Evolutionary conservation across 495 filamentous ascomycete genomes (phyloP).

Genomic region (Oidiodendron maius): DNA sequence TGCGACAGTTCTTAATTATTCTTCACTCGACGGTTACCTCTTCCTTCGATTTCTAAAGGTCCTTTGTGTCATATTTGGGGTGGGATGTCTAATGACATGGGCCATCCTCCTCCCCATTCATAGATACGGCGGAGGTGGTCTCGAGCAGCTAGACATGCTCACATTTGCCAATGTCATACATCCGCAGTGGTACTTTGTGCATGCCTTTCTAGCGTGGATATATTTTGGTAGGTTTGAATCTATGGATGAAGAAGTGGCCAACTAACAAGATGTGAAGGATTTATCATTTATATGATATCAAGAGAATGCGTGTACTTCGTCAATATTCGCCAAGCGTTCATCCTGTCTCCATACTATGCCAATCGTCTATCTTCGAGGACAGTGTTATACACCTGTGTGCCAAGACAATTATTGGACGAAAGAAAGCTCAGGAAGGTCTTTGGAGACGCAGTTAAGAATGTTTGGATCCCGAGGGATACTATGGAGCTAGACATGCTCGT

Average conservation of each 20-base stretch:
- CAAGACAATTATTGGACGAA: constrained; percentile 64
- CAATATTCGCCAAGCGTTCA: constrained; percentile 91
- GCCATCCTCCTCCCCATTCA: constrained; percentile 84
- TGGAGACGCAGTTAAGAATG: constrained; percentile 70
- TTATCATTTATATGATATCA: constrained; percentile 84
- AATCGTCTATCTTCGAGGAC: constrained; percentile 86
- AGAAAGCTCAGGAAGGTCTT: constrained; percentile 75
- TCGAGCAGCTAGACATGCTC: constrained; percentile 68
- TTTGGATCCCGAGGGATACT: constrained; percentile 83
- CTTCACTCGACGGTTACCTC: constrained; percentile 83
- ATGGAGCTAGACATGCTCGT: constrained; percentile 80
- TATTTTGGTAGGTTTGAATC: constrained; percentile 56
- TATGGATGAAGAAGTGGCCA: background rate
- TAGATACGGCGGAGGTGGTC: constrained; percentile 63
- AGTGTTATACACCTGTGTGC: constrained; percentile 86
- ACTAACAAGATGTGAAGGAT: constrained; percentile 36
- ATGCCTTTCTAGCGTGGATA: constrained; percentile 67
- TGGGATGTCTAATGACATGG: constrained; percentile 76
- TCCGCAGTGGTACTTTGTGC: constrained; percentile 65
- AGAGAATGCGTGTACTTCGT: constrained; percentile 91
- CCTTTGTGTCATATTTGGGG: constrained; percentile 61
- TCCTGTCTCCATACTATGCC: constrained; percentile 80
- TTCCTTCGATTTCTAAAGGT: constrained; percentile 83
- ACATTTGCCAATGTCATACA: constrained; percentile 65
- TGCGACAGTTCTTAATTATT: constrained; percentile 75